Conservation (phyloP, 78 protist species). For the Dictyostelium citrinum region DNA sequence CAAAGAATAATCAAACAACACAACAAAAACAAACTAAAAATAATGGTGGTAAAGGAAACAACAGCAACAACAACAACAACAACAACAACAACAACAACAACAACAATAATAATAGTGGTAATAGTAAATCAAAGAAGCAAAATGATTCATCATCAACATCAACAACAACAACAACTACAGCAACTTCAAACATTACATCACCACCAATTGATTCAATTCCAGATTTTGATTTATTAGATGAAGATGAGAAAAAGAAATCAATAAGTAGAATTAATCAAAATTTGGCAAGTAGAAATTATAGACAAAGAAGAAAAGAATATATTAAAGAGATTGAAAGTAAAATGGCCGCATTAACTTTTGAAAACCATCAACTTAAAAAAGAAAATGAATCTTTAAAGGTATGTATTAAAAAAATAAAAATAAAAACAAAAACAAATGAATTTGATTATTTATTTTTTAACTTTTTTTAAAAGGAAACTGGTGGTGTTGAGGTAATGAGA, state of each 20-base stretch:
- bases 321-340: conserved; percentile 62
- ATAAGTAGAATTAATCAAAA: conserved; percentile 48
- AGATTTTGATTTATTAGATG: neutral
- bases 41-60: neutral
- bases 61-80: neutral
- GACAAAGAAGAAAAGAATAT: conserved; percentile 72
- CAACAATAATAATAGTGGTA: neutral
- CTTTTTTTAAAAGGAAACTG: conserved; percentile 36
- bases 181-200: neutral
- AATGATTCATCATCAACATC: neutral
- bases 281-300: conserved; percentile 60
- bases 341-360: conserved; percentile 58
- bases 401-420: neutral
- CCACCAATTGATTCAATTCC: neutral
- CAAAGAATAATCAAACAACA: neutral
- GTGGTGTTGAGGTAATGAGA: conserved; percentile 77
- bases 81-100: neutral
- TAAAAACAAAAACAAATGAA: too few species aligned
- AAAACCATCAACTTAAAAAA: conserved; percentile 57
- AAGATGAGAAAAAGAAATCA: conserved; percentile 21
- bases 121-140: neutral
- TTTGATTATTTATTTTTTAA: neutral
- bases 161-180: neutral
- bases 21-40: neutral
- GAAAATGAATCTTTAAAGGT: conserved; percentile 70